Base-by-base conservation (phyloP, 148 eudicot species). In the Linanthus parryae region DNA sequence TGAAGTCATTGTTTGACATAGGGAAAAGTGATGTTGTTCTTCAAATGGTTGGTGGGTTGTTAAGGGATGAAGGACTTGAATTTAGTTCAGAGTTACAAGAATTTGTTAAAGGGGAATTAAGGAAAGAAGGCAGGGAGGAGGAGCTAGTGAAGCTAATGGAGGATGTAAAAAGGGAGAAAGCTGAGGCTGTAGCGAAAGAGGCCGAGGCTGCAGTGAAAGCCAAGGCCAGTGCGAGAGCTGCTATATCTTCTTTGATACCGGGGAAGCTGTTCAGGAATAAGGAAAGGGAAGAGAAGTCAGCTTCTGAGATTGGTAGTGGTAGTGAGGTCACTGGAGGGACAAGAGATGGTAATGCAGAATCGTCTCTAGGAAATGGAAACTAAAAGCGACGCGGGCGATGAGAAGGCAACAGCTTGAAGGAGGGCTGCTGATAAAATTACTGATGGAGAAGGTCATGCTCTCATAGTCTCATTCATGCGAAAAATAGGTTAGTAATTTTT, bases 11-110 rank as follows among this genome's bases (percentile, higher is more conserved):
- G 43, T 91, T 80, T 69, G 89, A 76, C 39, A 65, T 39, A 4
- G 88, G 92, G 42, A 83, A 70, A 69, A 64, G 76, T 6, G 89
- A 83, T 51, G 95, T 76, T 55, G 95, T 86, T 48, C 78, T 91
- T 40, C 54, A 54, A 47, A 83, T 79, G 65, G 78, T 86, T 2
- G 62, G 69, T 42, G 63, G 64, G 20, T 74, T 91, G 69, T 63
- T 91, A 49, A 87, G 88, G 58, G 97, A 86, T 33, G 97, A 78
- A 20, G 67, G 74, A 9, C 60, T 63, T 73, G 97, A 91, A 37
- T 80, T 91, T 34, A 80, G 81, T 28, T 72, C 69, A 8, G 94
- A 91, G 51, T 71, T 91, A 74, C 73, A 81, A 49, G 84, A 83
- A 56, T 81, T 86, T 59, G 81, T 86, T 8, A 74, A 66, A 34